Base-by-base conservation (phyloP, 2,329 filamentous ascomycete species). In the Verticillium zaregamsianum region DNA sequence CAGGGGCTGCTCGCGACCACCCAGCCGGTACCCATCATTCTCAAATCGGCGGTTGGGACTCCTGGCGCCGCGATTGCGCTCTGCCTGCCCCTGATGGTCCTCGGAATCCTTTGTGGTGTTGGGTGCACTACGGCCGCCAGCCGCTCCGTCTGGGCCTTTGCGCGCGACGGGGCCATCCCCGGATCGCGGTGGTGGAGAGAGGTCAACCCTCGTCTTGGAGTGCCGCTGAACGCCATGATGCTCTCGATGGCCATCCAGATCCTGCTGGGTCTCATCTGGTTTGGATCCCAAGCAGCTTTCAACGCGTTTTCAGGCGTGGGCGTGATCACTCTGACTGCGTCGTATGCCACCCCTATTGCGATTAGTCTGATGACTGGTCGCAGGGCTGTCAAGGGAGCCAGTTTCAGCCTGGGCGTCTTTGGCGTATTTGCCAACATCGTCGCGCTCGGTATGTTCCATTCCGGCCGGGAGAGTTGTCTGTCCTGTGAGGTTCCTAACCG, bases 221-320 rank as follows among this genome's bases (percentile, higher is more conserved):
- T 90, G 3, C 88, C 88, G 0, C 68, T 90, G 60, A 90, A 90
- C 71, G 87, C 86, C 66, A 90, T 90, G 87, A 87, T 90, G 84
- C 82, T 90, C 61, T 86, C 82, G 69, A 89, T 89, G 84, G 81
- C 75, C 4, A 77, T 90, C 32, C 82, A 90, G 73, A 80, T 90
- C 61, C 58, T 84, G 15, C 82, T 91, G 5, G 88, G 85, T 35
- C 70, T 87, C 67, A 86, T 91, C 72, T 90, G 90, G 77, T 89
- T 91, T 65, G 88, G 88, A 56, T 89, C 86, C 2, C 75, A 81
- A 0, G 84, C 86, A 14, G 88, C 88, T 17, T 91, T 90, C 79
- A 90, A 88, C 70, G 88, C 88, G 61, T 90, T 91, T 73, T 88
- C 86, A 0, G 86, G 87, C 63, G 86, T 89, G 20, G 87, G 87